These are phyloP conservation scores for Lentithecium fluviatile DNA, from an alignment of 495 filamentous ascomycete genomes.

Conservation along the genomic window DNA sequence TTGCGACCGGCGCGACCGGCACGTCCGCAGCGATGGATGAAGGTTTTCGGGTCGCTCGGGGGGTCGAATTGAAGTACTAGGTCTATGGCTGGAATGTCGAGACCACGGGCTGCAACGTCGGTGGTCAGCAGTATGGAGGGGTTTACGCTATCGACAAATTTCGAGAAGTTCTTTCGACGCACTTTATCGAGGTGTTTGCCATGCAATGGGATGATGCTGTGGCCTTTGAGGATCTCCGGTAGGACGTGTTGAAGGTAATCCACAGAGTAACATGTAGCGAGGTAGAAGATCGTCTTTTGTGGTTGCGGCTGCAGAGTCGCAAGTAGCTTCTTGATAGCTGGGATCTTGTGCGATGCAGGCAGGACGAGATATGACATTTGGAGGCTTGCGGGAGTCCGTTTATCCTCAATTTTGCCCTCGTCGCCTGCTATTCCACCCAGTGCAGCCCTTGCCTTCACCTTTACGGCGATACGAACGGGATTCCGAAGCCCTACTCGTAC, in stretches of 20 bases:
- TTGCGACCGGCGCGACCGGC: slow-evolving; percentile 85
- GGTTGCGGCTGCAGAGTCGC: slow-evolving; percentile 66
- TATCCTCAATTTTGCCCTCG: slow-evolving; percentile 62
- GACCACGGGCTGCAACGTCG: slow-evolving; percentile 79
- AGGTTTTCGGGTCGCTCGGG: slow-evolving; percentile 88
- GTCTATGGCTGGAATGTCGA: slow-evolving; percentile 94
- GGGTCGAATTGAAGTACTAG: slow-evolving; percentile 91
- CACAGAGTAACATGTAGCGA: slow-evolving; percentile 92
- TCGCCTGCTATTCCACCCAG: slow-evolving; percentile 12
- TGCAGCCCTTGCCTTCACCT: slow-evolving; percentile 71
- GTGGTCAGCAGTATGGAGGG: slow-evolving; percentile 85
- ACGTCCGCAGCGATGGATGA: slow-evolving; percentile 91
- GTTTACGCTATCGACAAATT: slow-evolving; percentile 63
- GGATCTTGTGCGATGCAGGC: slow-evolving; percentile 73
- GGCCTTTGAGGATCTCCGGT: slow-evolving; percentile 60
- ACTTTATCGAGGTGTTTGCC: slow-evolving; percentile 82
- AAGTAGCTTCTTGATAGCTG: slow-evolving; percentile 69
- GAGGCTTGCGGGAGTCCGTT: slow-evolving; percentile 83
- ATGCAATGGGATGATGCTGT: slow-evolving; percentile 75
- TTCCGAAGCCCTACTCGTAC: slow-evolving; percentile 91
- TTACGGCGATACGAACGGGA: slow-evolving; percentile 88
- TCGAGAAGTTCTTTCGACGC: slow-evolving; percentile 75
- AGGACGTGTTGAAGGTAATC: slow-evolving; percentile 85
- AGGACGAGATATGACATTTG: slow-evolving; percentile 83
- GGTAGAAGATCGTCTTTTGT: slow-evolving; percentile 85